A percentile compares a stretch with the other conserved stretches of the same genome.
phyloP scores from a whole-genome alignment of 2,329 filamentous ascomycete genomes.

The Thermothelomyces thermophilus region DNA sequence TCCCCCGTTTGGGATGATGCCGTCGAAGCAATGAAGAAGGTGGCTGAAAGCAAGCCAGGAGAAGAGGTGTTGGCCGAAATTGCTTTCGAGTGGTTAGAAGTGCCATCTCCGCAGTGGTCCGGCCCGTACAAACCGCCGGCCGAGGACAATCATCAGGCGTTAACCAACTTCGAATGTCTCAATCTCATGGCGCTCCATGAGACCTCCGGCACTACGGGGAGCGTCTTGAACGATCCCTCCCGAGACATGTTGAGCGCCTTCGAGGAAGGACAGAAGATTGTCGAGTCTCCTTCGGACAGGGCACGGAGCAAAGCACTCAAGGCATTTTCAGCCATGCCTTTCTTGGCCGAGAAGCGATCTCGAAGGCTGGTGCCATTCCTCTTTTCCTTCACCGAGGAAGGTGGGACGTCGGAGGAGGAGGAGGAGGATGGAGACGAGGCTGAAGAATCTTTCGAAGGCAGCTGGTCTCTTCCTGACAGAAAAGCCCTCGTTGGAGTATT shows the following conservation, averaged over 20 bases:
- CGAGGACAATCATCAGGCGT: slow-evolving; percentile 32
- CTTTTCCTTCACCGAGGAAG: slow-evolving; percentile 65
- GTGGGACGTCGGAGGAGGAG: slow-evolving; percentile 35
- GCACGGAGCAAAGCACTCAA: slow-evolving; percentile 73
- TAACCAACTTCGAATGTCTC: slow-evolving; percentile 79
- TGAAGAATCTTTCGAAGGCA: slow-evolving; percentile 32
- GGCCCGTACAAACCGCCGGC: slow-evolving; percentile 33
- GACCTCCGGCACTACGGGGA: slow-evolving; percentile 45
- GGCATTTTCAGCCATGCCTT: slow-evolving; percentile 66
- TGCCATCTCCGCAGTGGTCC: slow-evolving; percentile 49
- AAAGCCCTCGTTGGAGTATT: slow-evolving; percentile 78
- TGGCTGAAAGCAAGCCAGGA: slow-evolving; percentile 62
- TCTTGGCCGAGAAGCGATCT: slow-evolving; percentile 78
- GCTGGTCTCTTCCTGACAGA: slow-evolving; percentile 73
- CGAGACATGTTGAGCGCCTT: slow-evolving; percentile 58
- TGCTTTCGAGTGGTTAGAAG: slow-evolving; percentile 70
- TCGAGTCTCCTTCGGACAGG: slow-evolving; percentile 44
- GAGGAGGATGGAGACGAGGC: slow-evolving; percentile 29
- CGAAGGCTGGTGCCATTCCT: slow-evolving; percentile 80
- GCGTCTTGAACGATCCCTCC: slow-evolving; percentile 45
- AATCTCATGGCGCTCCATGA: slow-evolving; percentile 58
- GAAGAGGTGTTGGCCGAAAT: slow-evolving; percentile 67
- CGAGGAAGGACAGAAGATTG: slow-evolving; percentile 53
- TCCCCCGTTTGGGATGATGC: slow-evolving; percentile 85
- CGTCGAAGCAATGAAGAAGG: slow-evolving; percentile 64